Evolutionary conservation across 164 flowering plant species (phyloP), one percentile per base, ranked within the genome.

Genomic region (Umbellularia californica): DNA sequence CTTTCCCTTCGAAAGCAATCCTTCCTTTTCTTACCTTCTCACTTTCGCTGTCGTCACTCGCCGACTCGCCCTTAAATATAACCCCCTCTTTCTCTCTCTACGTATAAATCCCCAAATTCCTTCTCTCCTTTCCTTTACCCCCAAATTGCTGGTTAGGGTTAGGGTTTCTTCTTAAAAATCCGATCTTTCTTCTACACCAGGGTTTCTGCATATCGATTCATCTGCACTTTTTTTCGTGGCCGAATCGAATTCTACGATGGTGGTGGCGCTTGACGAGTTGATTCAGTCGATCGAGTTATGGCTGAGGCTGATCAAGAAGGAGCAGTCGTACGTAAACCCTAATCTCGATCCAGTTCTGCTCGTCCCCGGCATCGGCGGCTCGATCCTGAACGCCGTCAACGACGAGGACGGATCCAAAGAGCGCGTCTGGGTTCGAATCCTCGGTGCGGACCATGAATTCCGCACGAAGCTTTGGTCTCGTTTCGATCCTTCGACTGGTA

Each of bases 291-390:
- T 91, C 28, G 92, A 91, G 83, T 65, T 81, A 4, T 88, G 88
- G 91, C 66, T 91, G 85, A 88, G 76, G 78, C 80, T 87, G 15
- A 77, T 81, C 41, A 81, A 76, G 83, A 75, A 50, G 30, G 10
- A 55, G 12, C 78, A 87, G 75, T 84, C 91, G 3, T 88, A 68
- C 74, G 89, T 96, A 17, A 89, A 93, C 81, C 95, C 97, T 15
- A 79, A 88, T 71, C 93, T 96, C 24, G 98, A 96, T 81, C 99
- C 99, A 11, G 99, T 96, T 19, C 80, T 96, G 28, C 68, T 96
- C 71, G 97, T 96, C 11, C 99, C 99, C 2, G 99, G 99, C 1
- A 84, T 96, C 33, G 99, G 94, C 13, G 99, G 99, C 17, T 92
- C 99, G n/a, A 84, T 94, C 58, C 80, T 96, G 69, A 81, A 88